Conservation (phyloP, 176 grass and related monocot species). For the Aegilops longissima region DNA sequence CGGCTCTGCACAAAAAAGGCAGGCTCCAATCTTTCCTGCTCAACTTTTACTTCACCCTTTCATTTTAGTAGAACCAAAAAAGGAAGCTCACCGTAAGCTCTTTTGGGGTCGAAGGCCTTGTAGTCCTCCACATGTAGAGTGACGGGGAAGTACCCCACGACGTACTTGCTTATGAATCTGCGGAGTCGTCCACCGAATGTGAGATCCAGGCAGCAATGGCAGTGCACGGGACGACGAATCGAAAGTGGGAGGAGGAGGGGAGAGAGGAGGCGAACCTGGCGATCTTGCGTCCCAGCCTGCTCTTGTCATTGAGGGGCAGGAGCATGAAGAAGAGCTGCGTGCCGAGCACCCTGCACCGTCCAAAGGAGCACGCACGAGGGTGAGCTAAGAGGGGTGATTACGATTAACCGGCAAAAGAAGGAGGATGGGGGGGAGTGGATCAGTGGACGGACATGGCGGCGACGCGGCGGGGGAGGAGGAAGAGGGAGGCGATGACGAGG, state of each 20-base stretch:
- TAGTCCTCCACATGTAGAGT: slow-evolving; percentile 81
- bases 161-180: slow-evolving; percentile 84
- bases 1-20: background rate
- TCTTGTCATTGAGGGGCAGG: slow-evolving; percentile 56
- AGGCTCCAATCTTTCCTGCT: background rate
- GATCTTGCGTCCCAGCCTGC: slow-evolving; percentile 56
- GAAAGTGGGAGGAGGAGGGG: no score
- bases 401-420: background rate
- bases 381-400: background rate
- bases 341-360: slow-evolving; percentile 54
- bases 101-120: slow-evolving; percentile 58
- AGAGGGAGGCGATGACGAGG: slow-evolving; percentile 61
- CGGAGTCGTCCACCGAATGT: slow-evolving; percentile 7
- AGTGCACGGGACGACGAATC: background rate
- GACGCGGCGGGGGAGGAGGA: slow-evolving; percentile 77
- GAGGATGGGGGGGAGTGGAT: no score
- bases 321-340: slow-evolving; percentile 88
- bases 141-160: slow-evolving; percentile 77
- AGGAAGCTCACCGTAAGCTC: slow-evolving; percentile 72
- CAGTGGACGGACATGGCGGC: slow-evolving; percentile 46
- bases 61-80: background rate
- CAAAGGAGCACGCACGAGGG: background rate
- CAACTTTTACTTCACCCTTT: background rate
- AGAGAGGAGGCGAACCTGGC: slow-evolving; percentile 44
- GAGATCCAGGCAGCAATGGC: slow-evolving; percentile 28